These are phyloP conservation scores for Pelargonium citronellum DNA, from an alignment of 441 rosid genomes.

Conservation along the genomic window DNA sequence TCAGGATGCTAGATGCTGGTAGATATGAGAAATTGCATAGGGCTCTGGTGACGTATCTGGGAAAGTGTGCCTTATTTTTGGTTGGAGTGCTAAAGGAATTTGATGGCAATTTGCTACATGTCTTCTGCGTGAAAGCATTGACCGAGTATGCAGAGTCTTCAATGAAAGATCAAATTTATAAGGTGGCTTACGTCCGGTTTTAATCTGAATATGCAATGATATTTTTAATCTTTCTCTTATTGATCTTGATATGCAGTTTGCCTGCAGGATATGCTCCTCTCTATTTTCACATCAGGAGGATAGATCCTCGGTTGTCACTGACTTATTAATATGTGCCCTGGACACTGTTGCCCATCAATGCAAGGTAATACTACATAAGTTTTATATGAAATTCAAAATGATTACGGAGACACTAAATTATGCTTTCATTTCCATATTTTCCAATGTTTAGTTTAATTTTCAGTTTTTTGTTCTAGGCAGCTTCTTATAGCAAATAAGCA, in stretches of 20 bases:
- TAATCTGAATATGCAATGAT: background rate
- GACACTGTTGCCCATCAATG: slow-evolving; percentile 42
- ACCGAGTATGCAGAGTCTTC: slow-evolving; percentile 49
- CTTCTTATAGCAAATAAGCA: background rate
- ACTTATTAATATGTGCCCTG: slow-evolving; percentile 38
- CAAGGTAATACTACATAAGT: slow-evolving; percentile 43
- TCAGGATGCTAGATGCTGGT: slow-evolving; percentile 58
- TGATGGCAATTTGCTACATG: slow-evolving; percentile 36
- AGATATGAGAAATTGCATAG: slow-evolving; percentile 51
- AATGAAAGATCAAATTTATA: slow-evolving; percentile 55
- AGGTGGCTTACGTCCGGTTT: slow-evolving; percentile 37
- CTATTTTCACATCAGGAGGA: slow-evolving; percentile 39
- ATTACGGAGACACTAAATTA: background rate
- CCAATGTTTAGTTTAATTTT: background rate
- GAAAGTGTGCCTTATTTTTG: slow-evolving; percentile 49
- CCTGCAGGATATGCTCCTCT: slow-evolving; percentile 53
- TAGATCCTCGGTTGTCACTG: slow-evolving; percentile 29
- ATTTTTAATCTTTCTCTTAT: slow-evolving; percentile 17
- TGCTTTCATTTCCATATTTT: background rate
- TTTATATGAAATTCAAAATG: background rate
- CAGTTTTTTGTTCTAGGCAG: background rate
- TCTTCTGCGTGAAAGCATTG: slow-evolving; percentile 43
- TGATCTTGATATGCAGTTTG: slow-evolving; percentile 49
- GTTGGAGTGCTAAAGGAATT: slow-evolving; percentile 43
- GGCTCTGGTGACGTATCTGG: slow-evolving; percentile 45